Conservation (phyloP, 257 asterid species). For the Solanum pinnatisectum region DNA sequence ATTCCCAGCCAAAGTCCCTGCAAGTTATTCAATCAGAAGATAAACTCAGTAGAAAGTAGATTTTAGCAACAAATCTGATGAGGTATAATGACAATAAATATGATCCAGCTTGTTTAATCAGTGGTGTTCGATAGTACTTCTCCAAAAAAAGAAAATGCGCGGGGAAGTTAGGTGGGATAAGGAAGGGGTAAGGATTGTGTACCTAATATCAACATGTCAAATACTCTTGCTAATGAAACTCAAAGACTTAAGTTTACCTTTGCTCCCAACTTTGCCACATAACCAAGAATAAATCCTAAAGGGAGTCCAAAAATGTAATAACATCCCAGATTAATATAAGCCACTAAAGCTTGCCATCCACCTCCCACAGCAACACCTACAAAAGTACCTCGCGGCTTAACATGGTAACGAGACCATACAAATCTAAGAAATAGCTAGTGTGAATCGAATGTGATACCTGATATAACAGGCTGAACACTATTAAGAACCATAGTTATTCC, state of each 20-base stretch:
- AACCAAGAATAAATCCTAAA: conserved; percentile 58
- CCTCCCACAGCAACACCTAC: conserved; percentile 82
- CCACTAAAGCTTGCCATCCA: conserved; percentile 85
- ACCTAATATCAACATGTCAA: neutral
- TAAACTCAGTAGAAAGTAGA: neutral
- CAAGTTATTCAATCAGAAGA: neutral
- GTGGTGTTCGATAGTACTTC: neutral
- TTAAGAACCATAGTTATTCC: conserved; percentile 63
- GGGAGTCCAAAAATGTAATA: conserved; percentile 67
- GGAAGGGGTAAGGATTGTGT: neutral
- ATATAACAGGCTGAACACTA: conserved; percentile 33
- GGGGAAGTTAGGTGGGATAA: neutral
- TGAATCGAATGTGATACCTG: conserved; percentile 27
- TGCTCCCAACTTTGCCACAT: conserved; percentile 46
- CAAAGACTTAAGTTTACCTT: conserved; percentile 17
- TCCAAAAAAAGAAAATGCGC: neutral
- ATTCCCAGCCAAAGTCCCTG: conserved; percentile 84
- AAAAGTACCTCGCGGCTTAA: neutral
- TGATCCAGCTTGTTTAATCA: neutral
- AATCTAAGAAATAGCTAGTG: neutral
- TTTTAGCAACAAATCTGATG: neutral
- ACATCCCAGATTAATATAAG: conserved; percentile 63
- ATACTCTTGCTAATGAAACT: neutral
- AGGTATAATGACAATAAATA: neutral
- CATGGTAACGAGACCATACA: neutral